Evolutionary conservation across 2,329 filamentous ascomycete genomes (phyloP).

Genomic region (Tolypocladium amazonense): DNA sequence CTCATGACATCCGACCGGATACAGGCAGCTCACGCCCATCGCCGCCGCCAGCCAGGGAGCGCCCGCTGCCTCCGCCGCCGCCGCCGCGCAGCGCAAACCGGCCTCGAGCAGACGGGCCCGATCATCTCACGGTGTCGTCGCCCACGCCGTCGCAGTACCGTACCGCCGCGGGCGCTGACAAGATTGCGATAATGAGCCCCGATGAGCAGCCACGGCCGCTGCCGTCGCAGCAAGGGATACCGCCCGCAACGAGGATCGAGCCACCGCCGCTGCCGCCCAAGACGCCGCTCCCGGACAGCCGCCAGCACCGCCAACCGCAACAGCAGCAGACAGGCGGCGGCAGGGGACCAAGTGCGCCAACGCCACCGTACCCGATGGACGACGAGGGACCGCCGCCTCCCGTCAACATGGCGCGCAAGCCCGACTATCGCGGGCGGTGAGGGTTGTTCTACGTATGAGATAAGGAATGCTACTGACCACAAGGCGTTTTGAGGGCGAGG

Average conservation of each 20-base stretch:
- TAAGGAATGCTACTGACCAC: not conserved
- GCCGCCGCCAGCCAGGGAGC: conserved; percentile 7
- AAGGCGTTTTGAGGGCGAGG: not conserved
- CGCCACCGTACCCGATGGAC: conserved; percentile 68
- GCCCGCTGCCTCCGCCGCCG: not conserved
- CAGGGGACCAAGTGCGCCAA: conserved; percentile 22
- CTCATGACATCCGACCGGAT: conserved; percentile 31
- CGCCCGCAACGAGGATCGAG: conserved; percentile 31
- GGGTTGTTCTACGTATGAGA: no score
- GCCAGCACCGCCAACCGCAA: conserved; percentile 14
- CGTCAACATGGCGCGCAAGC: conserved; percentile 81
- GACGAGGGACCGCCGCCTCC: conserved; percentile 71
- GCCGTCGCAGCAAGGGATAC: conserved; percentile 20
- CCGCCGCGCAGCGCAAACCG: conserved; percentile 17
- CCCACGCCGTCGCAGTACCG: conserved; percentile 50
- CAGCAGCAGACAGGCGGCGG: conserved; percentile 15
- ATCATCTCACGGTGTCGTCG: conserved; percentile 44
- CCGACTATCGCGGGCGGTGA: conserved; percentile 45
- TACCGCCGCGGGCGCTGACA: conserved; percentile 50
- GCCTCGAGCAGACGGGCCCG: conserved; percentile 29
- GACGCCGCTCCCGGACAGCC: conserved; percentile 52
- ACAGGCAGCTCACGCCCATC: conserved; percentile 18
- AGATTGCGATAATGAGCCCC: conserved; percentile 51
- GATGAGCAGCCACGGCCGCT: conserved; percentile 44
- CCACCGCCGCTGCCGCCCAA: conserved; percentile 70